Base-by-base conservation (phyloP, 1,284 basidiomycete genomes). In the Cryptococcus sp. region DNA sequence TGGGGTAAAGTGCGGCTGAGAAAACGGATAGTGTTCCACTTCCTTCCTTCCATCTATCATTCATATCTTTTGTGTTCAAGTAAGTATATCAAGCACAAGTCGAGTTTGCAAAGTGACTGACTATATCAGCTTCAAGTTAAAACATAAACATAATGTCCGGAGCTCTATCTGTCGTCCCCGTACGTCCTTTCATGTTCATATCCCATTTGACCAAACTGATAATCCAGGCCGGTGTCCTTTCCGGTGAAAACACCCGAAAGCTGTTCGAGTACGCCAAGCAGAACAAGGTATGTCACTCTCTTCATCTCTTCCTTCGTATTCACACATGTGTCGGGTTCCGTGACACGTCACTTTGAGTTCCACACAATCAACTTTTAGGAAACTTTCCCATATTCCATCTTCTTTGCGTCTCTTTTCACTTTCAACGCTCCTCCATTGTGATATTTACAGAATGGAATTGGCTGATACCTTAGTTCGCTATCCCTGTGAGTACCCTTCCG, bases 261-360 rank as follows among this genome's bases (percentile, higher is more conserved):
- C 79, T 94, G 64, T 90, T 92, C 73, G 84, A 90, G 69, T 89
- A 91, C 76, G 89, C 89, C 32, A 85, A 85, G 69, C 81, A 85
- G 69, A 72, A 92, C 74, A 81, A 91, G 79, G 89, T 87, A 61
- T 62, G 83, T 75, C 24, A 46, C 14, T 16, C 42, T 16, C 3
- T 19, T 45, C 23, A 9, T 14, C 25, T 39, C 18, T 4, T 7
- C 36, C 16, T 19, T 14, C n/a, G 23, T 21, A 37, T 21, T 44
- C 48, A 25, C 36, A 14, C 5, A 28, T 28, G 28, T 11, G 11
- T 28, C 44, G 2, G 1, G 14, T 40, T 7, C 45, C 36, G n/a
- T n/a, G n/a, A 28, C 28, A 28, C 28, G 28, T 28, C 28, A 28
- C 28, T 28, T 5, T n/a, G n/a, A n/a, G n/a, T n/a, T 28, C 28